Conservation (phyloP, 2,329 filamentous ascomycete species). For the Sclerotinia nivalis region DNA sequence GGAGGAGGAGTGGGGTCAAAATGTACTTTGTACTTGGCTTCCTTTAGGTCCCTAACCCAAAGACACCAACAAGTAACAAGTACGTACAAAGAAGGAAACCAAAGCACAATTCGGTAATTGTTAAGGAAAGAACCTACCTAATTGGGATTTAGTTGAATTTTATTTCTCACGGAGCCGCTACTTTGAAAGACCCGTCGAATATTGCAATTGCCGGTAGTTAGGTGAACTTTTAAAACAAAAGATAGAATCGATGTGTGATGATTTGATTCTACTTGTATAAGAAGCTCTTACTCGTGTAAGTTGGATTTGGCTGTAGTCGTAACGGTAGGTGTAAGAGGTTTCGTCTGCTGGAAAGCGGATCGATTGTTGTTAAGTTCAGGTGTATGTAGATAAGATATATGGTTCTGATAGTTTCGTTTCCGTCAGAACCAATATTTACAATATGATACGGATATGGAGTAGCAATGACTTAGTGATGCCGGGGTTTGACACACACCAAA, state of each 20-base stretch:
- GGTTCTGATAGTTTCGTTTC: slow-evolving; percentile 8
- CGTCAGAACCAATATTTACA: background rate
- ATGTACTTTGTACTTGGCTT: background rate
- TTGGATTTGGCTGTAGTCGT: background rate
- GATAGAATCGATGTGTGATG: background rate
- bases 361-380: background rate
- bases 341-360: slow-evolving; percentile 2
- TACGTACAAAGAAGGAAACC: background rate
- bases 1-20: slow-evolving; percentile 4
- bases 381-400: background rate
- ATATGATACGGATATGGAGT: background rate
- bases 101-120: background rate
- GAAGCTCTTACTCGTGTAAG: background rate
- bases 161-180: background rate
- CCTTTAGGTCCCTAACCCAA: background rate
- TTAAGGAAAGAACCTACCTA: background rate
- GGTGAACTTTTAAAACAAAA: background rate
- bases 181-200: background rate
- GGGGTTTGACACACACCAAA: slow-evolving; percentile 1
- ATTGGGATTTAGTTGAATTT: background rate
- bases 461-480: background rate
- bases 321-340: background rate
- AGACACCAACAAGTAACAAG: no score
- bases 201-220: background rate
- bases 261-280: background rate